Base-by-base conservation (phyloP, 1,284 basidiomycete species). In the Coniophora puteana region DNA sequence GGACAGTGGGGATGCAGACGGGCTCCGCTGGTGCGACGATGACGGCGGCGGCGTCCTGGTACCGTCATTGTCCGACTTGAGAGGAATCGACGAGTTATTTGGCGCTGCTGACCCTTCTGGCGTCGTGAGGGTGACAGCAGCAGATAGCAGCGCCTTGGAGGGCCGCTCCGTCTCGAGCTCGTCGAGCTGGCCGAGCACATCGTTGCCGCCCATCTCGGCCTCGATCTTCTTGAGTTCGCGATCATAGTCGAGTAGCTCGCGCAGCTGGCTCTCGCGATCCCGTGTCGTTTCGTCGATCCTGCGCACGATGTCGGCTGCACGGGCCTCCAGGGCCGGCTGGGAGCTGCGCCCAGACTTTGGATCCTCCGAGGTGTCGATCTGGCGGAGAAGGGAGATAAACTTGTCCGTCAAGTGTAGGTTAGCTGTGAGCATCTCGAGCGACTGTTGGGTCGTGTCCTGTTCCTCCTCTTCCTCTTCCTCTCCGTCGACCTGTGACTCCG, bases 141-240 rank as follows among this genome's bases (percentile, higher is more conserved):
- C 30, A 46, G 40, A 2, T 47, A 23, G 5, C 24, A 14, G 18
- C 44, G 46, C 11, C n/a, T 23, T 36, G 20, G 45, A 16, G 16
- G 38, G 46, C 36, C 40, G 43, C n/a, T n/a, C 68, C 66, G 41
- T 75, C 72, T 73, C 70, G 30, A 90, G 66, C 47, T 74, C 78
- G 18, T 89, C 85, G 40, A 90, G 62, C 46, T 71, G 71, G 6
- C 80, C 76, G 12, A 90, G 68, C n/a, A 77, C 76, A 38, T 90
- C 87, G 34, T 67, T 74, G 12, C 87, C 87, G 34, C 83, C 83
- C 20, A 86, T 74, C 58, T 89, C 84, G 10, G 75, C 77, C 4
- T 81, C 76, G 51, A 90, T 86, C 59, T 78, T 82, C 51, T 76
- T 73, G 53, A 90, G 79, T 61, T 90, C 86, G 41, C 86, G 74